phyloP scores from a whole-genome alignment of 2,329 filamentous ascomycete genomes.

The Cytospora piceae region DNA sequence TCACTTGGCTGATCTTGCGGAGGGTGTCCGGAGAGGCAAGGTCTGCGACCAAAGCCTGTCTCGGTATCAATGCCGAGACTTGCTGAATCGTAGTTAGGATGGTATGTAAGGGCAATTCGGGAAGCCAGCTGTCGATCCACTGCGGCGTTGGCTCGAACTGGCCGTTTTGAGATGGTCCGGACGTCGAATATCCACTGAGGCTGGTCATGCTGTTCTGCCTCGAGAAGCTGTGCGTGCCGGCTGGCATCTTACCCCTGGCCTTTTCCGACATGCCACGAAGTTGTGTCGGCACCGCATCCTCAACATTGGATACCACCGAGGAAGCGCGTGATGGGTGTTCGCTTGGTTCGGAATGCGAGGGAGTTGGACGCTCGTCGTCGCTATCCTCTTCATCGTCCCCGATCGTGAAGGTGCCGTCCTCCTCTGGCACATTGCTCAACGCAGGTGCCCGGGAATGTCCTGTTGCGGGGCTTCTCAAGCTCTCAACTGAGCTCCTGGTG shows the following conservation, averaged over 20 bases:
- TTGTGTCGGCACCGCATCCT: constrained; percentile 82
- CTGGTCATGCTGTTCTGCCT: constrained; percentile 89
- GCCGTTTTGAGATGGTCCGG: constrained; percentile 58
- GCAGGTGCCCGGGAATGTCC: constrained; percentile 56
- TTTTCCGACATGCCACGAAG: constrained; percentile 95
- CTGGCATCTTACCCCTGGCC: constrained; percentile 92
- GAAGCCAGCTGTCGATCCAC: constrained; percentile 96
- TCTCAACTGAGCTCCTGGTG: constrained; percentile 68
- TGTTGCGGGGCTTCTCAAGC: constrained; percentile 64
- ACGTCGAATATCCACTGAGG: constrained; percentile 66
- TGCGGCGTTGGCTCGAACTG: constrained; percentile 77
- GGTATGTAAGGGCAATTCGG: constrained; percentile 86
- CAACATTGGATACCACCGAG: constrained; percentile 67
- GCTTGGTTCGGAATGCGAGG: constrained; percentile 66
- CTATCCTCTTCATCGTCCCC: constrained; percentile 75
- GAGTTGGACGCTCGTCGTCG: constrained; percentile 57
- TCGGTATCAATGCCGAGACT: constrained; percentile 60
- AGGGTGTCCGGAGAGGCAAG: constrained; percentile 51
- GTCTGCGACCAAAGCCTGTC: constrained; percentile 51
- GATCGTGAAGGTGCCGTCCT: constrained; percentile 83
- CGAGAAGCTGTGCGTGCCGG: constrained; percentile 79
- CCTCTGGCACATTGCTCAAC: constrained; percentile 72
- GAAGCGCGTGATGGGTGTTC: constrained; percentile 67
- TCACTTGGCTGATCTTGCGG: constrained; percentile 60
- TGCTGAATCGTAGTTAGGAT: constrained; percentile 77